A percentile compares a stretch with the other conserved stretches of the same genome.
Evolutionary conservation across 2,329 filamentous ascomycete species (phyloP).

Genomic region (Lasiodiplodia citricola): DNA sequence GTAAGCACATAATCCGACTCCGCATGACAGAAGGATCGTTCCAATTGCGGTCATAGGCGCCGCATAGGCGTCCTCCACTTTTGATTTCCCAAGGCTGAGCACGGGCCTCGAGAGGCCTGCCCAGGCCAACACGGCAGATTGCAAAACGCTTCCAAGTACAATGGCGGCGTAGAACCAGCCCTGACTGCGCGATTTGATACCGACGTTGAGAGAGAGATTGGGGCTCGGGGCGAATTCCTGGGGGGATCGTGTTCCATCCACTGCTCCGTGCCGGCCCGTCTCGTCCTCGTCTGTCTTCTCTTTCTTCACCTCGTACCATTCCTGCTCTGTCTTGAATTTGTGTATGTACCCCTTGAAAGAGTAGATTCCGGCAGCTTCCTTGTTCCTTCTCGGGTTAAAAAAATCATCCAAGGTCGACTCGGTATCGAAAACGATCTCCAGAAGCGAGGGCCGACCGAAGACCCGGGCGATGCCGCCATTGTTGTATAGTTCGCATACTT

Average conservation of each 20-base stretch:
- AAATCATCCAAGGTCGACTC: constrained; percentile 30
- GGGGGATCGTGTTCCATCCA: neutral
- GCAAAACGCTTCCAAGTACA: constrained; percentile 22
- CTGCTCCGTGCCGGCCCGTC: neutral
- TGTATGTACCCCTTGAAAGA: neutral
- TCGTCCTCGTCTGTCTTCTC: too few species aligned
- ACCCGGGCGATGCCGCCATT: constrained; percentile 28
- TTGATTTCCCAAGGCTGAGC: neutral
- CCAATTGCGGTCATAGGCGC: constrained; percentile 43
- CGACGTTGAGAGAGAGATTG: constrained; percentile 34
- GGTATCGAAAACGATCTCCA: constrained; percentile 33
- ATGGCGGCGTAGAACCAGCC: constrained; percentile 29
- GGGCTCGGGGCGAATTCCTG: constrained; percentile 28
- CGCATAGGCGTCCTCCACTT: constrained; percentile 27
- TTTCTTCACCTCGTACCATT: neutral
- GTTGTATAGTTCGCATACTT: constrained; percentile 32
- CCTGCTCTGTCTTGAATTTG: neutral
- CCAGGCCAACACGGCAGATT: constrained; percentile 24
- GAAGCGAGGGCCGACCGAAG: constrained; percentile 27
- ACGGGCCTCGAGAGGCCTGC: constrained; percentile 28
- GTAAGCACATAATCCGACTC: constrained; percentile 37
- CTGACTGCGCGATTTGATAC: constrained; percentile 27
- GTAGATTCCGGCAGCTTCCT: constrained; percentile 29
- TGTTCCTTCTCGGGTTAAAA: constrained; percentile 32
- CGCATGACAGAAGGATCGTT: constrained; percentile 41